Evolutionary conservation across 805 yeast species (phyloP).

Genomic region (Ogataea salicorniae): DNA sequence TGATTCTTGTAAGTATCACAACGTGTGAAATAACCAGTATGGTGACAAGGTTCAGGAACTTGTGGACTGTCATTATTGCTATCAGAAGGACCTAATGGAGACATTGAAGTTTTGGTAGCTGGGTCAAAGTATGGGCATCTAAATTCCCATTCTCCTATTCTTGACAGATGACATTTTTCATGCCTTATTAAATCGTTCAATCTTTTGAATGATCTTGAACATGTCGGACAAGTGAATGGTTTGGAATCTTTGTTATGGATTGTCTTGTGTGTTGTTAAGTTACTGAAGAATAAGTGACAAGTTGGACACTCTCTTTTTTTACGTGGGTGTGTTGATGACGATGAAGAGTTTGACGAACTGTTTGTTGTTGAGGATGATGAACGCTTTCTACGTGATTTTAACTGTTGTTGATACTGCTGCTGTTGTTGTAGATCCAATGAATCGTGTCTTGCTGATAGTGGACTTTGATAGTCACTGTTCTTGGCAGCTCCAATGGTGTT

Average conservation of each 20-base stretch:
- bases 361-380: constrained; percentile 1
- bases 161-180: constrained; percentile 80
- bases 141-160: constrained; percentile 60
- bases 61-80: constrained; percentile 2
- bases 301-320: constrained; percentile 34
- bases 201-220: constrained; percentile 82
- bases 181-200: constrained; percentile 85
- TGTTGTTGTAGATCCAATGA: constrained; percentile 1
- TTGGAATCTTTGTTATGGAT: constrained; percentile 71
- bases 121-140: constrained; percentile 72
- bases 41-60: constrained; percentile 50
- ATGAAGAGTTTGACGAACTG: constrained; percentile 7
- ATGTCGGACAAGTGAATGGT: constrained; percentile 73
- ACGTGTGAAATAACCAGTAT: constrained; percentile 78
- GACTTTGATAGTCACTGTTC: constrained; percentile 2
- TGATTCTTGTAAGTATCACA: constrained; percentile 93
- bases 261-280: constrained; percentile 77
- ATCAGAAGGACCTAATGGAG: constrained; percentile 11
- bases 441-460: constrained; percentile 6
- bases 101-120: constrained; percentile 3
- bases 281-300: constrained; percentile 53
- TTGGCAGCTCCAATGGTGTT: constrained; percentile 5
- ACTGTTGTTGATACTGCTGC: neutral
- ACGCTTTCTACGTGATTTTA: constrained; percentile 3
- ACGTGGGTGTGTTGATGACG: constrained; percentile 18